A percentile compares a stretch with the other conserved stretches of the same genome.
These are phyloP conservation scores for Penicillium paradoxum DNA, from an alignment of 495 filamentous ascomycete species.

Conservation along the genomic window DNA sequence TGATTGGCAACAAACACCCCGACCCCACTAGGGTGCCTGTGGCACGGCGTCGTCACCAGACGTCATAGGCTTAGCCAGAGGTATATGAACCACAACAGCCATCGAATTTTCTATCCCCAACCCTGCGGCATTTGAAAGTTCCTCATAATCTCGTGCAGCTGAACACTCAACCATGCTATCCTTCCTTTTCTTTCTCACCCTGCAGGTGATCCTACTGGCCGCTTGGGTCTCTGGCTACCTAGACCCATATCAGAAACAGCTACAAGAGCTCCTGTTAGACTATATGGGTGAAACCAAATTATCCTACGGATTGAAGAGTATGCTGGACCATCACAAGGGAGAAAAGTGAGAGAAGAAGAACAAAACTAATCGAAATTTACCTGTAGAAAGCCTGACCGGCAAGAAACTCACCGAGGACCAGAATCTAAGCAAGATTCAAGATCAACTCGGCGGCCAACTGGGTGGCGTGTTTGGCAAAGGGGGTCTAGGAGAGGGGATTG, in stretches of 20 bases:
- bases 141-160: background rate
- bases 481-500: constrained; percentile 18
- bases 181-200: constrained; percentile 21
- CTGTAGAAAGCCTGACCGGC: constrained; percentile 24
- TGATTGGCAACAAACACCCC: background rate
- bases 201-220: constrained; percentile 20
- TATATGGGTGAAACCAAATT: constrained; percentile 51
- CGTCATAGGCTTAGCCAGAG: background rate
- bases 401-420: constrained; percentile 33
- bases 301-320: constrained; percentile 37
- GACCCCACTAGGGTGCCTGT: background rate
- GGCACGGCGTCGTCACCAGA: constrained; percentile 3
- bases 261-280: constrained; percentile 45
- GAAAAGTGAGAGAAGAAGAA: background rate
- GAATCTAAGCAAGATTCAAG: constrained; percentile 34
- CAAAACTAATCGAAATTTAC: background rate
- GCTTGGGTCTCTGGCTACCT: constrained; percentile 35
- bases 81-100: background rate
- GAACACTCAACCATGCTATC: constrained; percentile 18
- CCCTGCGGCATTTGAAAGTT: background rate
- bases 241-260: constrained; percentile 32
- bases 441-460: constrained; percentile 27
- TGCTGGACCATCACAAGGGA: background rate
- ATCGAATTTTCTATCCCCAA: background rate
- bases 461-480: constrained; percentile 22